Evolutionary conservation across 345 rosid species (phyloP).

Genomic region (Salix purpurea): DNA sequence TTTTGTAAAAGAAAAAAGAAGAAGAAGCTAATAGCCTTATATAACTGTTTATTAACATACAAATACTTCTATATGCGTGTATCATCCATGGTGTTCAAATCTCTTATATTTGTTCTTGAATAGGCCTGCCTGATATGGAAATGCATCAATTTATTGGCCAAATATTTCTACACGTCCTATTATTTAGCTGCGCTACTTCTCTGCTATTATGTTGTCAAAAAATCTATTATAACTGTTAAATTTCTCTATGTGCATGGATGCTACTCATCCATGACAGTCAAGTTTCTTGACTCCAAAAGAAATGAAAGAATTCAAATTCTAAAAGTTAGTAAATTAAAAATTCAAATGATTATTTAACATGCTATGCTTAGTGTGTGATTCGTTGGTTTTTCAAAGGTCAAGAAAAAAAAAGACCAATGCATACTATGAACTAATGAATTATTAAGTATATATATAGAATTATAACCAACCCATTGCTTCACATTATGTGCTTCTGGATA

Average conservation of each 20-base stretch:
- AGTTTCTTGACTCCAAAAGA: slow-evolving; percentile 2
- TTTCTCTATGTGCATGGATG: not conserved
- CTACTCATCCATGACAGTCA: not conserved
- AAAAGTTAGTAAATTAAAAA: no score
- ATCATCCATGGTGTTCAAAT: not conserved
- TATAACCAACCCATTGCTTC: no score
- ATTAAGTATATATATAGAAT: no score
- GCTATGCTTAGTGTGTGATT: no score
- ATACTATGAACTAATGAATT: no score
- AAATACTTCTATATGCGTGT: not conserved
- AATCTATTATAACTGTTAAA: not conserved
- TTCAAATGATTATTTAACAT: no score
- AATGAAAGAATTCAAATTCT: no score
- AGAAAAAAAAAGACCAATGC: no score
- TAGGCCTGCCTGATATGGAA: not conserved
- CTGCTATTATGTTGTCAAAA: not conserved
- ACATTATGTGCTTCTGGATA: no score
- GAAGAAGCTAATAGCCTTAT: not conserved
- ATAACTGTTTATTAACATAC: not conserved
- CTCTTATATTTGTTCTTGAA: not conserved
- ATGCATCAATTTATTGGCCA: not conserved
- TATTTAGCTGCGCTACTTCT: not conserved
- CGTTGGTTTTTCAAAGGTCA: no score
- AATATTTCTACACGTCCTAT: not conserved
- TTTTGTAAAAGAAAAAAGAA: not conserved